Percentiles rank a stretch among this genome's conserved stretches.
Conservation (phyloP, 129 eudicot genomes). For the Flaveria trinervia region DNA sequence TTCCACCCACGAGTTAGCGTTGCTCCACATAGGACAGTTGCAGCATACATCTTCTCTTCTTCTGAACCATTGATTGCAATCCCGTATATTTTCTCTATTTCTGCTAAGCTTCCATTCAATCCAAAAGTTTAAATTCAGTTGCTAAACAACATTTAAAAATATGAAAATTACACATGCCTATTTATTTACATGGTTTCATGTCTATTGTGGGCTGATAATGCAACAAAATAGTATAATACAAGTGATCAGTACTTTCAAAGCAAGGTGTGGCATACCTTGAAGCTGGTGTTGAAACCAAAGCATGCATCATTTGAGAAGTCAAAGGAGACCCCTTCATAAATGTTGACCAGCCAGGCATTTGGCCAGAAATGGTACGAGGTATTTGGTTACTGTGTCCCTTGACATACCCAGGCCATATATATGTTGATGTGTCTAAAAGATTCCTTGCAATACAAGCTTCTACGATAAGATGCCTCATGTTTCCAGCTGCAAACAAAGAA, state of each 20-base stretch:
- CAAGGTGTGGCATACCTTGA: conserved; percentile 58
- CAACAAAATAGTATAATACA: too few species aligned
- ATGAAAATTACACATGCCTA: background rate
- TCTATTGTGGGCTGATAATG: too few species aligned
- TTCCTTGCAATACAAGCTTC: conserved; percentile 98
- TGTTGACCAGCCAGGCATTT: conserved; percentile 86
- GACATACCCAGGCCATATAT: conserved; percentile 92
- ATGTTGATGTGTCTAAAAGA: conserved; percentile 85
- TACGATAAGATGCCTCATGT: conserved; percentile 84
- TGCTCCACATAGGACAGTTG: conserved; percentile 88
- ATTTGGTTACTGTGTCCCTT: conserved; percentile 79
- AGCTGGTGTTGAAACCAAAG: conserved; percentile 79
- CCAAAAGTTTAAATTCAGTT: conserved; percentile 64
- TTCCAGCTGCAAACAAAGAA: conserved; percentile 69
- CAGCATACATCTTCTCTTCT: conserved; percentile 88
- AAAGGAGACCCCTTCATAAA: conserved; percentile 85
- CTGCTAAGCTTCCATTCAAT: conserved; percentile 91
- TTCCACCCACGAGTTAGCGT: conserved; percentile 96
- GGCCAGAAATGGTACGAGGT: conserved; percentile 73
- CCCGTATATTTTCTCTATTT: conserved; percentile 81
- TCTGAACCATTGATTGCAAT: conserved; percentile 80
- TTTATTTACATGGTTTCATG: background rate
- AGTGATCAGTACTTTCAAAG: background rate
- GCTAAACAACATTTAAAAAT: conserved; percentile 31
- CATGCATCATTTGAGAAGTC: conserved; percentile 69